Conservation (phyloP, 306 rosid species). For the Lagenaria siceraria region DNA sequence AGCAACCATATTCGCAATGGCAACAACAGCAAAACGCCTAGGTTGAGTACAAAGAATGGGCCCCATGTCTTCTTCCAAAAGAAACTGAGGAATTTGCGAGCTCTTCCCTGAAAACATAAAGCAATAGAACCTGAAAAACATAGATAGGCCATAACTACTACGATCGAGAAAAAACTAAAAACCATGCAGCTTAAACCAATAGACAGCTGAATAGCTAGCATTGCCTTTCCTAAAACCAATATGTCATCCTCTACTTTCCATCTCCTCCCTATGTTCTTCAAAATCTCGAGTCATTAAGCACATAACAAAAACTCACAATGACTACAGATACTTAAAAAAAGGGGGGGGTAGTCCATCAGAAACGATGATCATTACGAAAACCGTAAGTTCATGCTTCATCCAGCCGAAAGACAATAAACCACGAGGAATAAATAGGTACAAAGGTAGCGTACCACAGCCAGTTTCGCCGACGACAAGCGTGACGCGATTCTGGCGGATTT, state of each 20-base stretch:
- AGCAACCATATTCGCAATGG: conserved; percentile 84
- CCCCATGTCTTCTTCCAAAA: conserved; percentile 57
- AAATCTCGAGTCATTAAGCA: background rate
- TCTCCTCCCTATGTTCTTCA: background rate
- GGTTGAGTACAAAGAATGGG: conserved; percentile 83
- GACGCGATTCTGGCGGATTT: conserved; percentile 65
- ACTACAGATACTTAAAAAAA: background rate
- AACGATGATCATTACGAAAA: background rate
- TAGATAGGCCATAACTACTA: conserved; percentile 9
- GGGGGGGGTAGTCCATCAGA: background rate
- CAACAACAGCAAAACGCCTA: conserved; percentile 82
- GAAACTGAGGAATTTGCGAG: conserved; percentile 89
- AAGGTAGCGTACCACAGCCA: conserved; percentile 49
- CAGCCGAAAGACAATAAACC: background rate
- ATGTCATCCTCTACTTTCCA: background rate
- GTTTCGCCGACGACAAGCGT: conserved; percentile 83
- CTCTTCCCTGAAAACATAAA: conserved; percentile 55
- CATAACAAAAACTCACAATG: background rate
- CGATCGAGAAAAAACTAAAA: background rate
- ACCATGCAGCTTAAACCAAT: conserved; percentile 5
- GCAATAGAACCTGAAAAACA: background rate
- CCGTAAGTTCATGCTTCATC: background rate
- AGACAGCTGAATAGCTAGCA: background rate
- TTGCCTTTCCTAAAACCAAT: background rate
- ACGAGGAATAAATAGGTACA: background rate